A percentile compares a stretch with the other conserved stretches of the same genome.
phyloP scores from a whole-genome alignment of 2,329 filamentous ascomycete species.

The Nigrograna mackinnonii region DNA sequence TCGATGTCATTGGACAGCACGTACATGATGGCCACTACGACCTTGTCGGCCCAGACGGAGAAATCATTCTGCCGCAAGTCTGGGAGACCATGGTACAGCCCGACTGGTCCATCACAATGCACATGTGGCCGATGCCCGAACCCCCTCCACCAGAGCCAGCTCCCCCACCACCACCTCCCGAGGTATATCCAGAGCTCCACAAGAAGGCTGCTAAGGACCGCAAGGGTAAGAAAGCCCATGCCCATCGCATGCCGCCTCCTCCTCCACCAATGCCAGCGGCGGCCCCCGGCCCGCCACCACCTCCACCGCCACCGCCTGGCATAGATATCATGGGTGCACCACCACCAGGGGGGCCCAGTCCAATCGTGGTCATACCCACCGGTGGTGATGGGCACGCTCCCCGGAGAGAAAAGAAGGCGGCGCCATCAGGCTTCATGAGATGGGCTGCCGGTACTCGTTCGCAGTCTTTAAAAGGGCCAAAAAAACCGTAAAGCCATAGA shows the following conservation, averaged over 20 bases:
- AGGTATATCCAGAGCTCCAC: too few species aligned
- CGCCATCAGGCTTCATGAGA: constrained; percentile 13
- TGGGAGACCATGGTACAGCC: constrained; percentile 51
- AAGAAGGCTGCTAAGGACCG: constrained; percentile 3
- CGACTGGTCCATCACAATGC: constrained; percentile 49
- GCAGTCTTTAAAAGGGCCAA: constrained; percentile 13
- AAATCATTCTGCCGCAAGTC: constrained; percentile 51
- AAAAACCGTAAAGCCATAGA: constrained; percentile 10
- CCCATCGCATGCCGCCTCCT: constrained; percentile 3
- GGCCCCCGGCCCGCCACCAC: constrained; percentile 6
- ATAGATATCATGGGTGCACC: constrained; percentile 1
- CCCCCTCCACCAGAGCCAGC: constrained; percentile 17
- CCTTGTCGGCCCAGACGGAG: constrained; percentile 47
- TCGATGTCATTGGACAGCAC: constrained; percentile 47
- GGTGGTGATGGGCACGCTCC: not conserved
- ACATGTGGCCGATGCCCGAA: constrained; percentile 49
- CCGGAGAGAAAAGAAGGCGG: constrained; percentile 2
- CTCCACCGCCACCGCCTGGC: constrained; percentile 1
- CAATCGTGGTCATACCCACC: not conserved
- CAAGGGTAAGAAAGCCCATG: constrained; percentile 1
- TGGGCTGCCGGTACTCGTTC: constrained; percentile 21
- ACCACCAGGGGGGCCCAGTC: constrained; percentile 9
- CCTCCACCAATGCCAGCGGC: constrained; percentile 3
- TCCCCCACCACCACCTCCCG: not conserved
- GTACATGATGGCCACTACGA: constrained; percentile 51